Conservation (phyloP, 139 green algal genomes). For the Diplosphaera chodatii region DNA sequence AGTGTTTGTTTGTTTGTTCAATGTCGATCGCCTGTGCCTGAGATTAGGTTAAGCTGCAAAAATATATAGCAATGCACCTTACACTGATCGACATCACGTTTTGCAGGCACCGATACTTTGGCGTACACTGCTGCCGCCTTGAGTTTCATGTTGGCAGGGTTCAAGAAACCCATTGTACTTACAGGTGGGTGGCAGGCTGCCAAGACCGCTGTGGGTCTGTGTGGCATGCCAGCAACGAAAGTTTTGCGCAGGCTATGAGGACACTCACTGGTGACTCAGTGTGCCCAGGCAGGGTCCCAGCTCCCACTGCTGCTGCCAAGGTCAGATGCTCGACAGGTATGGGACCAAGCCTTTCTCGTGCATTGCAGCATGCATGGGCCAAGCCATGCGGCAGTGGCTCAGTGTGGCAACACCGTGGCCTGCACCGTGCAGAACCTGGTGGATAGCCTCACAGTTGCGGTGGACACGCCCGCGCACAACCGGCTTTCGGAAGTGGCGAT, state of each 20-base stretch:
- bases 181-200: conserved; percentile 23
- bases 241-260: too few species aligned
- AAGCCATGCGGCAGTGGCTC: too few species aligned
- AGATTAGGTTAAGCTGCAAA: too few species aligned
- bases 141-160: conserved; percentile 74
- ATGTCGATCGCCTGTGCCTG: too few species aligned
- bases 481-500: conserved; percentile 66
- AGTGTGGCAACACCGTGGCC: too few species aligned
- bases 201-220: too few species aligned
- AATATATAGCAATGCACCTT: too few species aligned
- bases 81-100: neutral
- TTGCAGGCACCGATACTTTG: conserved; percentile 76
- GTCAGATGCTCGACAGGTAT: conserved; percentile 68
- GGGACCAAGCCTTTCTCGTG: too few species aligned
- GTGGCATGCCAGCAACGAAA: too few species aligned
- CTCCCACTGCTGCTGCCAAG: conserved; percentile 76
- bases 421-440: neutral
- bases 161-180: conserved; percentile 67
- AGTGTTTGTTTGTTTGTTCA: too few species aligned
- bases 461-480: neutral
- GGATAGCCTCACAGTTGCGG: neutral
- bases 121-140: conserved; percentile 83
- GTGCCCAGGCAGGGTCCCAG: conserved; percentile 49
- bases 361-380: too few species aligned
- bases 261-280: too few species aligned